Evolutionary conservation across 805 yeast species (phyloP).

Genomic region (Nakazawaea anatomiae): DNA sequence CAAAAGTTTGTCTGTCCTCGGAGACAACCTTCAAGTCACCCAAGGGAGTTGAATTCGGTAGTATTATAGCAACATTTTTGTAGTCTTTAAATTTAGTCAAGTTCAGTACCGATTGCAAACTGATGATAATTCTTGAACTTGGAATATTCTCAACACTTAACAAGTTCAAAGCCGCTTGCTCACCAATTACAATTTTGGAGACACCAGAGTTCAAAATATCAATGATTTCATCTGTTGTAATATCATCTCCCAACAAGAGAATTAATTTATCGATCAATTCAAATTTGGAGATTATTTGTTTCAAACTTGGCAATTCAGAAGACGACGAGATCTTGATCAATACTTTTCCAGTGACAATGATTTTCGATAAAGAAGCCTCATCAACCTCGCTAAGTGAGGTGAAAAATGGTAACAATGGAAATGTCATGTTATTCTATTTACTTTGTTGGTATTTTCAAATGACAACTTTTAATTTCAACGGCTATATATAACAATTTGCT

Average conservation of each 20-base stretch:
- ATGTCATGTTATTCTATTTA: constrained; percentile 18
- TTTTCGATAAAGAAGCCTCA: constrained; percentile 10
- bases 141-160: constrained; percentile 18
- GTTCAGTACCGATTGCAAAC: constrained; percentile 15
- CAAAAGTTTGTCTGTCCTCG: constrained; percentile 17
- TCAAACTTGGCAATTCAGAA: constrained; percentile 4
- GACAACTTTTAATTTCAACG: background rate
- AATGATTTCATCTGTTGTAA: constrained; percentile 11
- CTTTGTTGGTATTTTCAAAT: too few species aligned
- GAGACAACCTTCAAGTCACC: constrained; percentile 12
- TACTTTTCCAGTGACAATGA: constrained; percentile 23
- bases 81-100: constrained; percentile 13
- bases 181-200: constrained; percentile 12
- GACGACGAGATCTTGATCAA: constrained; percentile 24
- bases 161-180: background rate
- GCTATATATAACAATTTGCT: too few species aligned
- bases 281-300: background rate
- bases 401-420: constrained; percentile 26
- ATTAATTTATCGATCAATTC: constrained; percentile 4
- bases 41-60: constrained; percentile 14
- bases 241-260: constrained; percentile 8
- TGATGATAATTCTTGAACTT: constrained; percentile 25
- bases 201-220: constrained; percentile 19
- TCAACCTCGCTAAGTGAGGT: constrained; percentile 11
- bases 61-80: constrained; percentile 16